Evolutionary conservation across 2,329 filamentous ascomycete species (phyloP), one percentile per base, ranked within the genome.

Genomic region (Fusarium denticulatum): DNA sequence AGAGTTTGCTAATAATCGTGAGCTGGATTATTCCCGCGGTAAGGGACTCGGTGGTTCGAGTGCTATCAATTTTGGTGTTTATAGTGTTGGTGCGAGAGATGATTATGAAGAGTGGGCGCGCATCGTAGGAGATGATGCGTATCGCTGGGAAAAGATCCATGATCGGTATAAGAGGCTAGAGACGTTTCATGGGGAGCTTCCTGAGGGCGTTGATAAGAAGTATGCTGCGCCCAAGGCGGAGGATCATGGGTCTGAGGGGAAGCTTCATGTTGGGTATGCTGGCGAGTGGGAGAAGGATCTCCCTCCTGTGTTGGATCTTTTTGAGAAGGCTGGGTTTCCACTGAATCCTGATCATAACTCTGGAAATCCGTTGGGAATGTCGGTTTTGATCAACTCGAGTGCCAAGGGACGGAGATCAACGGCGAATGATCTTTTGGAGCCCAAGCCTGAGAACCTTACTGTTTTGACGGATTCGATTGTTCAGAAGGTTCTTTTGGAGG

Each of bases 41-140:
- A 83, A 83, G 56, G 86, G 85, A 1, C 79, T 90, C 1, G 88
- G 88, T 4, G 88, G 88, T 4, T 85, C 83, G 7, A 86, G 82
- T 59, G 85, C 86, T 13, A 86, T 89, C 72, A 90, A 90, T 76
- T 89, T 89, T 64, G 84, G 85, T 22, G 85, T 87, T 20, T 91
- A 84, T 77, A 86, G 84, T 7, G 73, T 87, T 32, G 91, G 91
- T 6, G 85, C 88, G 4, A 81, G 83, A 3, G 88, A 89, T 58
- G 91, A 93, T 71, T 92, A 89, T 67, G 85, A 92, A 34, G 84
- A 88, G 60, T 92, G 90, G 89, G 89, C 89, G 2, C 80, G 83
- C 0, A 69, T 87, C 5, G 86, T 89, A 0, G 88, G 81, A 0
- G 90, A 93, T 71, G 84, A 89, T 9, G 77, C 81, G 0, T 93